Conservation (phyloP, 768 basidiomycete species). For the Cystobasidium tubakii region DNA sequence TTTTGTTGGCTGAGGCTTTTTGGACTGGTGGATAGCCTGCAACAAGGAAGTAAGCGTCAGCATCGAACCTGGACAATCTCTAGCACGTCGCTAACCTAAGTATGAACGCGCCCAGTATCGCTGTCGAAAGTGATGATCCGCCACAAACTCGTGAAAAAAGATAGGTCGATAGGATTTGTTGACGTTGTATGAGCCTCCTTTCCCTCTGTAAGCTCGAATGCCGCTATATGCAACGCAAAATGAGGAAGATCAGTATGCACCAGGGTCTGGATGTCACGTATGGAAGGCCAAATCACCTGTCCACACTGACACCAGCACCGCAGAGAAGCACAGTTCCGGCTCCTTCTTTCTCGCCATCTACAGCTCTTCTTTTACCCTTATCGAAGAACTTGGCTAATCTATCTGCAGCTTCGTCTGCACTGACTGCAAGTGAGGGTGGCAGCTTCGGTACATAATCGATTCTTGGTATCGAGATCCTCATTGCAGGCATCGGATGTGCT, state of each 20-base stretch:
- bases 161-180: slow-evolving; percentile 35
- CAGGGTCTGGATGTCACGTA: neutral
- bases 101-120: slow-evolving; percentile 38
- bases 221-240: slow-evolving; percentile 40
- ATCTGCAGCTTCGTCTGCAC: slow-evolving; percentile 27
- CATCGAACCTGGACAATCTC: neutral
- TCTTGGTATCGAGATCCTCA: slow-evolving; percentile 36
- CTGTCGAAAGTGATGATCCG: slow-evolving; percentile 26
- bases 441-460: slow-evolving; percentile 30
- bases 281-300: slow-evolving; percentile 37
- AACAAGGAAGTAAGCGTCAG: neutral
- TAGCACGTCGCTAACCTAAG: slow-evolving; percentile 16
- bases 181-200: slow-evolving; percentile 45
- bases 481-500: neutral
- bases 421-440: slow-evolving; percentile 3
- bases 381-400: slow-evolving; percentile 46
- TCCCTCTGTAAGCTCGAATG: slow-evolving; percentile 51
- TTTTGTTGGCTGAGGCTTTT: slow-evolving; percentile 37
- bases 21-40: slow-evolving; percentile 37
- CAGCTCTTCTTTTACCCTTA: slow-evolving; percentile 47
- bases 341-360: neutral
- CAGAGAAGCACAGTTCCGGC: slow-evolving; percentile 48
- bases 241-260: neutral
- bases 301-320: slow-evolving; percentile 51
- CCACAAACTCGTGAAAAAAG: slow-evolving; percentile 39